Evolutionary conservation across 805 yeast genomes (phyloP).

Genomic region (Monosporozyma siamensis): DNA sequence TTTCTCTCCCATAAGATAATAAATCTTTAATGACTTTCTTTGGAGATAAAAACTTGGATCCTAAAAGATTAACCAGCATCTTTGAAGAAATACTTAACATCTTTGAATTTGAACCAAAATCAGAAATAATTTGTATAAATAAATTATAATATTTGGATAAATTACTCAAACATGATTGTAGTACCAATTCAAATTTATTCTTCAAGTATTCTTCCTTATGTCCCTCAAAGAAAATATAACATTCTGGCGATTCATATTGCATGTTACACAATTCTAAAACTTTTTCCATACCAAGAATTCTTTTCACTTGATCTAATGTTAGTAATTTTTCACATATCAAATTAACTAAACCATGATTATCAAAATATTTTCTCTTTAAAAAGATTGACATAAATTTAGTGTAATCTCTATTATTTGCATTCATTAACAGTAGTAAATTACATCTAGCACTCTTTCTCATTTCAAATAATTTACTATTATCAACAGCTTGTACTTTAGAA

Average conservation of each 20-base stretch:
- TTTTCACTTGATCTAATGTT: constrained; percentile 21
- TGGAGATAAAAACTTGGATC: constrained; percentile 5
- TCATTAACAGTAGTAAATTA: constrained; percentile 18
- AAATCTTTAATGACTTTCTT: constrained; percentile 13
- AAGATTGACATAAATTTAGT: constrained; percentile 27
- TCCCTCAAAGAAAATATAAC: constrained; percentile 15
- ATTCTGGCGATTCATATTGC: constrained; percentile 1
- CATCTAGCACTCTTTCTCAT: constrained; percentile 12
- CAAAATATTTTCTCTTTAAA: constrained; percentile 24
- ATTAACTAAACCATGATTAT: constrained; percentile 13
- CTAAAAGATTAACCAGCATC: constrained; percentile 10
- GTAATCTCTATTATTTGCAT: constrained; percentile 19
- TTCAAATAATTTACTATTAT: background rate
- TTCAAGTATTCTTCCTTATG: constrained; percentile 18
- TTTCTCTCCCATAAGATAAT: constrained; percentile 11
- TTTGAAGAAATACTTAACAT: constrained; percentile 8
- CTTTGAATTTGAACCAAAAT: constrained; percentile 16
- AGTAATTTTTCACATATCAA: constrained; percentile 23
- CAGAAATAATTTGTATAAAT: constrained; percentile 15
- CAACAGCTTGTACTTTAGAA: background rate
- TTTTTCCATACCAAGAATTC: constrained; percentile 15
- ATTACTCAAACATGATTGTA: constrained; percentile 10
- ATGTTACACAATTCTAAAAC: constrained; percentile 11
- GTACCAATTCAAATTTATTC: constrained; percentile 14
- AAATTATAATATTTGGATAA: constrained; percentile 8